Conservation (phyloP, 73 alveolate species). For the Paramecium biaurelia region DNA sequence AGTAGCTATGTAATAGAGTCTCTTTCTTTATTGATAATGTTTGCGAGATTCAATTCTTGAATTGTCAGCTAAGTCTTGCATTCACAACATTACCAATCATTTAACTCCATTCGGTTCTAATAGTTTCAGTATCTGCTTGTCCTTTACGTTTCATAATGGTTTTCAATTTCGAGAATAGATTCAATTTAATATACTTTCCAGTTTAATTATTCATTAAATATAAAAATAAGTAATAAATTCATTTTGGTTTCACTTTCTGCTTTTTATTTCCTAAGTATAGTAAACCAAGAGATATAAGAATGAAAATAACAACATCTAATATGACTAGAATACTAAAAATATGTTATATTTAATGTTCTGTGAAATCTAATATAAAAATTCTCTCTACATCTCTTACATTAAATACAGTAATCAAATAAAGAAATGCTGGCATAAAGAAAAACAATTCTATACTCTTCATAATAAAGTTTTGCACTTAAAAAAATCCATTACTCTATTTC, state of each 20-base stretch:
- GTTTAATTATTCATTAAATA: not conserved
- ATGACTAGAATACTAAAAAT: not conserved
- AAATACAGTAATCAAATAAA: not conserved
- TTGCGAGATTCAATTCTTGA: constrained; percentile 3
- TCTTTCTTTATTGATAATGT: not conserved
- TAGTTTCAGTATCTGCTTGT: not conserved
- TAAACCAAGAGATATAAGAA: not conserved
- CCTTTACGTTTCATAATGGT: not conserved
- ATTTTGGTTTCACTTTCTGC: not conserved
- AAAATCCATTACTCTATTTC: constrained; percentile 31
- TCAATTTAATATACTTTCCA: not conserved
- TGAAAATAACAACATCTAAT: not conserved
- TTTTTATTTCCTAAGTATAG: not conserved
- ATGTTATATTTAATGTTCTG: not conserved
- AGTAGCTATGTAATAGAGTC: not conserved
- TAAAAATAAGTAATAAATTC: not conserved
- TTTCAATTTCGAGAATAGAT: not conserved
- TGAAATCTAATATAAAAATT: not conserved
- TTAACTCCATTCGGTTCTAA: not conserved
- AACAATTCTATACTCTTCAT: not conserved
- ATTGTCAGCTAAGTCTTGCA: constrained; percentile 9
- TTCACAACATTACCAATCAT: not conserved
- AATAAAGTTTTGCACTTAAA: constrained; percentile 3
- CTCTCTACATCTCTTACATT: not conserved
- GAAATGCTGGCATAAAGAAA: constrained; percentile 7